These are phyloP conservation scores for Calonectria pseudoreteaudii DNA, from an alignment of 2,329 filamentous ascomycete genomes.

Conservation along the genomic window DNA sequence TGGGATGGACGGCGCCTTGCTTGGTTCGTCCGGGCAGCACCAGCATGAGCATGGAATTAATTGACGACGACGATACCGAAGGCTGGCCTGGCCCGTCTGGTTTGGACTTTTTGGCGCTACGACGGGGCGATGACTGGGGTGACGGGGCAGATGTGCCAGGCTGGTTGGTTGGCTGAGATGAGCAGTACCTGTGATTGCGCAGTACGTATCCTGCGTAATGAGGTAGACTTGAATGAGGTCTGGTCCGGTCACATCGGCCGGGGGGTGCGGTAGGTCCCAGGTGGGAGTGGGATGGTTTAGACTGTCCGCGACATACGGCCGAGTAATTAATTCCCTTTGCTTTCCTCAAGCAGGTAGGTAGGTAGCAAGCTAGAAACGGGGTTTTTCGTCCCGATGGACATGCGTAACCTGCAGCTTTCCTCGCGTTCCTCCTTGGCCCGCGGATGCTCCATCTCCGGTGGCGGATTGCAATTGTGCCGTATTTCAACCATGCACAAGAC, in stretches of 20 bases:
- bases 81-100: slow-evolving; percentile 27
- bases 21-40: slow-evolving; percentile 13
- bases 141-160: slow-evolving; percentile 17
- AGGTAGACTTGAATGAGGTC: slow-evolving; percentile 7
- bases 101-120: slow-evolving; percentile 34
- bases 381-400: not conserved
- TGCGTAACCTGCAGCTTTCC: not conserved
- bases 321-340: not conserved
- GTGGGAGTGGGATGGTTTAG: slow-evolving; percentile 6
- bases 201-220: slow-evolving; percentile 6
- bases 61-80: slow-evolving; percentile 31
- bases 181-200: not conserved
- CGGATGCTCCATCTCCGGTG: not conserved
- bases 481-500: slow-evolving; percentile 3
- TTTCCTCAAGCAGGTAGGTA: not conserved
- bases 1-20: slow-evolving; percentile 24
- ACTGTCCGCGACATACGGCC: not conserved
- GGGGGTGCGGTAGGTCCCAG: not conserved
- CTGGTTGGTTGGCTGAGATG: slow-evolving; percentile 20
- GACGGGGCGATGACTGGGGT: slow-evolving; percentile 31
- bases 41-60: slow-evolving; percentile 35
- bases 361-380: not conserved
- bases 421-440: not conserved
- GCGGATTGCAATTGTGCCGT: slow-evolving; percentile 5
- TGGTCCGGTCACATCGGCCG: slow-evolving; percentile 1